Percentiles rank a stretch among this genome's conserved stretches.
Evolutionary conservation across 768 basidiomycete genomes (phyloP).

Genomic region (Fomitopsis serialis): DNA sequence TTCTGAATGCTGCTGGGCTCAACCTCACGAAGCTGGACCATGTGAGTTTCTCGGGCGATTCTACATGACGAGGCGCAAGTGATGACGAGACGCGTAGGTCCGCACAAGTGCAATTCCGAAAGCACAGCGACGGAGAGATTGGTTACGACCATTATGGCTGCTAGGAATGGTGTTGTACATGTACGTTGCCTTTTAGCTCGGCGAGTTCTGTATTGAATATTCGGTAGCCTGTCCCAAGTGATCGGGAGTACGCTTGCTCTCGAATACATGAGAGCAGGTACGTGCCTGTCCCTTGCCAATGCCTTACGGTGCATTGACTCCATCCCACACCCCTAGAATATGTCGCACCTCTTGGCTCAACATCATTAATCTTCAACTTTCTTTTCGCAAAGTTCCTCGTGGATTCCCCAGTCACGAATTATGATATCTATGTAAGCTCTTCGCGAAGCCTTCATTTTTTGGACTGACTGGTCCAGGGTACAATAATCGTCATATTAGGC

Average conservation of each 20-base stretch:
- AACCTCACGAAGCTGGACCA: conserved; percentile 95
- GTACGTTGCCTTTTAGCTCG: conserved; percentile 34
- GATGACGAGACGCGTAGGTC: conserved; percentile 35
- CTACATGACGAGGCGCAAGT: background rate
- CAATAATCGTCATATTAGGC: conserved; percentile 74
- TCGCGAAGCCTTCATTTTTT: background rate
- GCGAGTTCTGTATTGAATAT: background rate
- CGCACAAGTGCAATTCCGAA: conserved; percentile 75
- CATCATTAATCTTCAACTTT: conserved; percentile 94
- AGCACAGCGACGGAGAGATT: conserved; percentile 66
- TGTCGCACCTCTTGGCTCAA: conserved; percentile 91
- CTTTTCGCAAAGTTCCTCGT: conserved; percentile 88
- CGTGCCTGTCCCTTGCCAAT: conserved; percentile 13
- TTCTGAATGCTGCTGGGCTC: conserved; percentile 89
- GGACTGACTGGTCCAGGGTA: conserved; percentile 46
- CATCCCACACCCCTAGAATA: conserved; percentile 63
- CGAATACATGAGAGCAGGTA: conserved; percentile 83
- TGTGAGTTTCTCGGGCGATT: conserved; percentile 24
- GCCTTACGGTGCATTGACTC: no score
- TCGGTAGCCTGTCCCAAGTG: conserved; percentile 67
- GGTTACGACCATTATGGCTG: conserved; percentile 82
- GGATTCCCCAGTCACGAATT: conserved; percentile 77
- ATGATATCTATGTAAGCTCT: conserved; percentile 69
- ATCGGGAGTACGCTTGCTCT: conserved; percentile 85
- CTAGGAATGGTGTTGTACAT: conserved; percentile 94